These are phyloP conservation scores for Capsicum rhomboideum DNA, from an alignment of 257 asterid species.

Conservation along the genomic window DNA sequence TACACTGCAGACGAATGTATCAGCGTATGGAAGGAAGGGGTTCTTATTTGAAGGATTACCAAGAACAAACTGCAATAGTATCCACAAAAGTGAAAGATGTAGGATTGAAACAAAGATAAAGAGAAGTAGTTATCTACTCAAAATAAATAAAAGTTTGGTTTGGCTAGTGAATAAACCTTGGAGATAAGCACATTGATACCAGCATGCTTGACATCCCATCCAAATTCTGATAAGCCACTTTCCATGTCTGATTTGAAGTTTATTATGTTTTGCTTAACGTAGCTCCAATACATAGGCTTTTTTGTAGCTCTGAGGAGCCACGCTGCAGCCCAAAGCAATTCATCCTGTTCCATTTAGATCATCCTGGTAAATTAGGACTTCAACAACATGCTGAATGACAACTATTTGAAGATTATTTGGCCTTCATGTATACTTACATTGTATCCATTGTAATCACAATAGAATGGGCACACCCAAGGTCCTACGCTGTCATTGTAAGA, in stretches of 20 bases:
- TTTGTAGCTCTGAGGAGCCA: conserved; percentile 9
- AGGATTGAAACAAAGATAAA: not conserved
- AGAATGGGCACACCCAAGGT: conserved; percentile 64
- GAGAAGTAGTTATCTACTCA: not conserved
- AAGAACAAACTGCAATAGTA: conserved; percentile 2
- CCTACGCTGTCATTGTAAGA: conserved; percentile 70
- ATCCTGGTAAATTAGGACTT: not conserved
- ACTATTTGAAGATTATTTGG: not conserved
- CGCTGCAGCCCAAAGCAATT: conserved; percentile 11
- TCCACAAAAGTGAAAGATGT: not conserved
- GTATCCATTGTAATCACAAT: conserved; percentile 74
- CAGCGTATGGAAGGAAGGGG: conserved; percentile 32
- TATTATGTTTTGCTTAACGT: not conserved
- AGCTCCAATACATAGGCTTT: not conserved
- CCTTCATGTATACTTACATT: conserved; percentile 23
- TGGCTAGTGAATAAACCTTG: conserved; percentile 16
- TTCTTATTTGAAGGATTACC: not conserved
- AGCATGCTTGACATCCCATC: conserved; percentile 53
- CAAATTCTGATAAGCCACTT: conserved; percentile 25
- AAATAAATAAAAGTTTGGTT: not conserved
- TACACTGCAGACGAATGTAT: conserved; percentile 60
- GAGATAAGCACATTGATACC: conserved; percentile 42
- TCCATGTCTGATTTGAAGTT: not conserved
- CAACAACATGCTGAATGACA: not conserved
- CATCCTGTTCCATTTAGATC: conserved; percentile 2